Base-by-base conservation (phyloP, 345 rosid species). In the Rubroshorea leprosula region DNA sequence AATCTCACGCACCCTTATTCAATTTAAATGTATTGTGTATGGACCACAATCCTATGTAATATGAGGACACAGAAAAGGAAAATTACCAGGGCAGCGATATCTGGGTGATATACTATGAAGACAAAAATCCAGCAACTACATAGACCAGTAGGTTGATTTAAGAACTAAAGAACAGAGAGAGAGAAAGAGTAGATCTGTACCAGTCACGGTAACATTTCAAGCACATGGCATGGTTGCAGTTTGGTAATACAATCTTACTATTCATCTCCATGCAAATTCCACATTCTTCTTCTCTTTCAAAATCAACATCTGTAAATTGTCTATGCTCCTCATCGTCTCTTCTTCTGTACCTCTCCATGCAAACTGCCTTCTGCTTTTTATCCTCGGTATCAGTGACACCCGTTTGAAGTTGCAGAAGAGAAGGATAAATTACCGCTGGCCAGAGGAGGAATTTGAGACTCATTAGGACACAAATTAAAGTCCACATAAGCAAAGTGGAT, bases 231-330 rank as follows among this genome's bases (percentile, higher is more conserved):
- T 84, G 90, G 67, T 63, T 71, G 79, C 90, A 84, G 74, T 71
- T 68, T 7, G 90, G 90, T 45, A 84, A 55, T 49, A 81, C 81
- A 44, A 84, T 77, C 74, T 81, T 84, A 57, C 76, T 71, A 51
- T 74, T 76, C 65, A 52, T 64, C 76, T 84, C 90, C 87, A 84
- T 74, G 65, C 90, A 84, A 60, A 84, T 84, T 51, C 87, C 90
- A 60, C 90, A 84, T 62, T 81, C 90, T 27, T 79, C 87, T 61
- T 84, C 87, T 58, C 87, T 82, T 67, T 79, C 91, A 47, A 39
- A 51, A 24, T 82, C 91, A 8, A 67, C 23, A 38, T 74, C 80
- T 1, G 73, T 58, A 38, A 23, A 61, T 11, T 23, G 68, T 46
- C 62, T 61, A 24, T 25, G 49, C 54, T 68, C 78, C 22, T 73